These are phyloP conservation scores for Tricholomella constricta DNA, from an alignment of 768 basidiomycete species.

Conservation along the genomic window DNA sequence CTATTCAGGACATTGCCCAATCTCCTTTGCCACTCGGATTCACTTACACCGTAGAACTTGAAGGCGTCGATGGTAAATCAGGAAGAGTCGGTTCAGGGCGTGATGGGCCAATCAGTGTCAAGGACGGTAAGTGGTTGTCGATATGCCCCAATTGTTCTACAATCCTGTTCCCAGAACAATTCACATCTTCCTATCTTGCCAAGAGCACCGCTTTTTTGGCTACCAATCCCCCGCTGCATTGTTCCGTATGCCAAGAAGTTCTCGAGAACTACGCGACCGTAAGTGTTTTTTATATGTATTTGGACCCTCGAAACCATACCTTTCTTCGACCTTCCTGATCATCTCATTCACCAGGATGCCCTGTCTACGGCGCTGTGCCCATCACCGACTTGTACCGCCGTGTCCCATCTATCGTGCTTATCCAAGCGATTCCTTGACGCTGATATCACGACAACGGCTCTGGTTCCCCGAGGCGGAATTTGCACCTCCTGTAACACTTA, in stretches of 20 bases:
- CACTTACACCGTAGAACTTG: constrained; percentile 53
- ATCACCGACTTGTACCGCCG: constrained; percentile 43
- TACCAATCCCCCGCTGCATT: constrained; percentile 33
- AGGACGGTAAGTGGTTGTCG: constrained; percentile 47
- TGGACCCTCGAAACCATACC: neutral
- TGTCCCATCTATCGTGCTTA: constrained; percentile 63
- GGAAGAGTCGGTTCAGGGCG: constrained; percentile 56
- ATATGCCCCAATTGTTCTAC: neutral
- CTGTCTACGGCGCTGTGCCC: constrained; percentile 59
- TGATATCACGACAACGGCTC: constrained; percentile 21
- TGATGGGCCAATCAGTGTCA: constrained; percentile 54
- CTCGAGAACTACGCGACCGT: constrained; percentile 46
- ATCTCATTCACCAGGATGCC: constrained; percentile 41
- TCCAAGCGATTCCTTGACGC: constrained; percentile 43
- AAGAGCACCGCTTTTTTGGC: constrained; percentile 49
- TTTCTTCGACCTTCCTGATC: constrained; percentile 2
- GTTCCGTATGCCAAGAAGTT: constrained; percentile 48
- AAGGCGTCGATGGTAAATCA: constrained; percentile 71
- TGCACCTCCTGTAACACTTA: constrained; percentile 57
- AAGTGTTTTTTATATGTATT: constrained; percentile 19
- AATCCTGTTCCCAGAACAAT: constrained; percentile 37
- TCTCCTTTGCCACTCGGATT: constrained; percentile 54
- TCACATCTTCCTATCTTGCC: constrained; percentile 48
- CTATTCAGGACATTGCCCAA: constrained; percentile 19
- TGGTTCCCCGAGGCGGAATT: constrained; percentile 65